Evolutionary conservation across 2,329 filamentous ascomycete genomes (phyloP).

Genomic region (Gliomastix tumulicola): DNA sequence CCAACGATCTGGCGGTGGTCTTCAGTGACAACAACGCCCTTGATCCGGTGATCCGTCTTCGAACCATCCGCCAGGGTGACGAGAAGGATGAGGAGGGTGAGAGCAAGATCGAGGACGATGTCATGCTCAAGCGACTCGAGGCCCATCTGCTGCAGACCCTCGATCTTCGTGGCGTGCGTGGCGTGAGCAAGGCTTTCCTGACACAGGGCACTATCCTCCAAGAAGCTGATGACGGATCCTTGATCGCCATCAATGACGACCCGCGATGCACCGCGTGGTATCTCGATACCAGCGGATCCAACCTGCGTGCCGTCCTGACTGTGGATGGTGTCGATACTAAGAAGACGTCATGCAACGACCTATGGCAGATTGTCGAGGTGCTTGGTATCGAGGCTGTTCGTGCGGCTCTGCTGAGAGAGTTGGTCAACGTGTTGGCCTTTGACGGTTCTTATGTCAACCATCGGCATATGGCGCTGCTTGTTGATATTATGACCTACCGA

Average conservation of each 20-base stretch:
- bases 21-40: conserved; percentile 98
- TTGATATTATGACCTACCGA: conserved; percentile 96
- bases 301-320: conserved; percentile 74
- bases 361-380: conserved; percentile 89
- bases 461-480: conserved; percentile 88
- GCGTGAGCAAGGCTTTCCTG: conserved; percentile 88
- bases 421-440: conserved; percentile 91
- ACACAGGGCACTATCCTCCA: conserved; percentile 69
- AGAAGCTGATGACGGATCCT: conserved; percentile 61
- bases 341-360: conserved; percentile 89
- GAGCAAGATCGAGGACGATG: conserved; percentile 70
- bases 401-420: conserved; percentile 76
- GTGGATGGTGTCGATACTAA: conserved; percentile 82
- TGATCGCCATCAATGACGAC: conserved; percentile 69
- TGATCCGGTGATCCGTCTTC: conserved; percentile 87
- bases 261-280: conserved; percentile 85
- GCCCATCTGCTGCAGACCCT: conserved; percentile 86
- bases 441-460: conserved; percentile 99
- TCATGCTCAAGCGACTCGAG: conserved; percentile 87
- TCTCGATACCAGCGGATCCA: conserved; percentile 87
- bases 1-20: conserved; percentile 79
- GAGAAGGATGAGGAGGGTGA: conserved; percentile 64
- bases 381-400: conserved; percentile 96
- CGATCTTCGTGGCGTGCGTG: conserved; percentile 82
- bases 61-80: conserved; percentile 64